A percentile compares a stretch with the other conserved stretches of the same genome.
Conservation (phyloP, 768 basidiomycete species). For the Boletus pseudopeckii region DNA sequence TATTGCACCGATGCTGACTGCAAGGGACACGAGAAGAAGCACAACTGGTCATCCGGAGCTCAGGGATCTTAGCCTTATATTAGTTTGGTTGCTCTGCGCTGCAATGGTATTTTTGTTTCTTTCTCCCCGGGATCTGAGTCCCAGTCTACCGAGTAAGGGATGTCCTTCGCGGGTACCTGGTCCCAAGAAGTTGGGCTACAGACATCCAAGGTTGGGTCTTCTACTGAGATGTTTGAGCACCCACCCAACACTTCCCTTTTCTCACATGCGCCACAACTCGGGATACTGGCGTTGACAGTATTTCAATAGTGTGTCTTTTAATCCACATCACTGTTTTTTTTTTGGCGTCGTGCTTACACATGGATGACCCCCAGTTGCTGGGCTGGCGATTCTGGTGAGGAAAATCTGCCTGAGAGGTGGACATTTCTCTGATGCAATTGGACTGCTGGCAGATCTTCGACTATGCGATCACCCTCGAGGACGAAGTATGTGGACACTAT, state of each 20-base stretch:
- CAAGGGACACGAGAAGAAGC: background rate
- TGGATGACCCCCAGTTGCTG: constrained; percentile 9
- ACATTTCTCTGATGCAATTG: background rate
- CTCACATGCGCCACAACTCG: background rate
- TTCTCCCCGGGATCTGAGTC: background rate
- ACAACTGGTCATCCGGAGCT: too few species aligned
- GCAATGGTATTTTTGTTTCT: background rate
- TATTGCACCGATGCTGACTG: background rate
- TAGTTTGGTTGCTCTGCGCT: background rate
- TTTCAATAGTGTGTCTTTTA: constrained; percentile 3
- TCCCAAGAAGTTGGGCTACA: constrained; percentile 11
- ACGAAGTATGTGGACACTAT: constrained; percentile 3
- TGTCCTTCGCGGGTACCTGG: background rate
- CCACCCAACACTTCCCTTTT: background rate
- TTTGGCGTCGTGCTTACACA: background rate
- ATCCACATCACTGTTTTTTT: background rate
- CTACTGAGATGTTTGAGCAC: background rate
- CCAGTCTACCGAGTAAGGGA: background rate
- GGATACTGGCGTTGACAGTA: constrained; percentile 1
- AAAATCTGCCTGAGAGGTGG: background rate
- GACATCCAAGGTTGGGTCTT: constrained; percentile 7
- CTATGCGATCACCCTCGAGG: constrained; percentile 10
- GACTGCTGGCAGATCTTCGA: constrained; percentile 6
- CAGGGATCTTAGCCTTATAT: background rate
- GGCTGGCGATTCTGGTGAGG: constrained; percentile 15